A percentile compares a stretch with the other conserved stretches of the same genome.
phyloP scores from a whole-genome alignment of 2,329 filamentous ascomycete species.

The Magnaporthiopsis poae region DNA sequence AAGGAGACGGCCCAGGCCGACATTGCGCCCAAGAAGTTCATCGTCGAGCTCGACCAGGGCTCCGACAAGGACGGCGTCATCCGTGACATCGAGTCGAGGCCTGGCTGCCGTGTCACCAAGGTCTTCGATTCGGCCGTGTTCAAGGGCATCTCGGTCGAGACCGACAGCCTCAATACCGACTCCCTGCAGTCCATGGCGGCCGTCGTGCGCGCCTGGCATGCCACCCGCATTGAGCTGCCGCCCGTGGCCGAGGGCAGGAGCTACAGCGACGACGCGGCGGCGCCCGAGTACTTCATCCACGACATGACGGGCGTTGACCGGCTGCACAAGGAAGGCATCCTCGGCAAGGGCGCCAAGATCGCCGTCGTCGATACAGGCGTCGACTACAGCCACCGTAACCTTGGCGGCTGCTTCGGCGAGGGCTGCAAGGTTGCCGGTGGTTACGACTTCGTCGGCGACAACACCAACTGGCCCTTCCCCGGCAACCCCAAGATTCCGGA shows the following conservation, averaged over 20 bases:
- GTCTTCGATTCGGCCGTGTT: constrained; percentile 6
- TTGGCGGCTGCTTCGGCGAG: constrained; percentile 19
- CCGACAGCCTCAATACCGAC: constrained; percentile 9
- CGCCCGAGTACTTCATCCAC: constrained; percentile 11
- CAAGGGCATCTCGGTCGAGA: constrained; percentile 8
- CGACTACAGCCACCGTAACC: constrained; percentile 16
- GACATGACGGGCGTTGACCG: constrained; percentile 14
- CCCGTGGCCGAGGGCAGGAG: constrained; percentile 7
- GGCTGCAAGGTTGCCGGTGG: constrained; percentile 17
- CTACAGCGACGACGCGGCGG: constrained; percentile 5
- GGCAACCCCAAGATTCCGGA: constrained; percentile 12
- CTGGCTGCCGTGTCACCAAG: constrained; percentile 4
- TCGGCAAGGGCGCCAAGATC: constrained; percentile 13
- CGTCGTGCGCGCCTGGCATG: constrained; percentile 9
- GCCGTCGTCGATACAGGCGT: constrained; percentile 14
- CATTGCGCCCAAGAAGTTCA: constrained; percentile 7
- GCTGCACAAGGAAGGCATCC: constrained; percentile 13
- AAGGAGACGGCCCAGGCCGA: background rate
- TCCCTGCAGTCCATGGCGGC: constrained; percentile 6
- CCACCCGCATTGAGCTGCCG: constrained; percentile 5
- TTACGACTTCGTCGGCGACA: constrained; percentile 17
- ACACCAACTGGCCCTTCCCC: constrained; percentile 3
- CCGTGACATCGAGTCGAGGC: constrained; percentile 1
- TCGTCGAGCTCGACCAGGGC: constrained; percentile 3
- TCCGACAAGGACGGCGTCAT: constrained; percentile 1